Percentiles rank a stretch among this genome's conserved stretches.
Evolutionary conservation across 495 filamentous ascomycete species (phyloP).

Genomic region (Podospora conica): DNA sequence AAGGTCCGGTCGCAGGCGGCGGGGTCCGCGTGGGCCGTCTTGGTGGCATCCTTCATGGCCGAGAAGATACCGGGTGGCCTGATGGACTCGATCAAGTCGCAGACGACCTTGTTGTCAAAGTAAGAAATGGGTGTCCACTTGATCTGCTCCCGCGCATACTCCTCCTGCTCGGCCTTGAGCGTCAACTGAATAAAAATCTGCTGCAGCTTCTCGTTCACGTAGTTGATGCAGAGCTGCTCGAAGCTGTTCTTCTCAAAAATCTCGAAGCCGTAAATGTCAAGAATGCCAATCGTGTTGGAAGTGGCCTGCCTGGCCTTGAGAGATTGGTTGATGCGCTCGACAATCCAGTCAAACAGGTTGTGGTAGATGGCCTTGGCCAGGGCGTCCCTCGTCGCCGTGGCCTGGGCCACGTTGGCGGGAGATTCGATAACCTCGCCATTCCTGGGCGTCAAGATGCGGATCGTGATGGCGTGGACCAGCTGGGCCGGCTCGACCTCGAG

Average conservation of each 20-base stretch:
- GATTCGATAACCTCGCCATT: slow-evolving; percentile 86
- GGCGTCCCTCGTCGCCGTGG: slow-evolving; percentile 88
- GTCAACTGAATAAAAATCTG: slow-evolving; percentile 99
- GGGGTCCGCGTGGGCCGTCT: slow-evolving; percentile 92
- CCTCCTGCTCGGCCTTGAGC: slow-evolving; percentile 93
- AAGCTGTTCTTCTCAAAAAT: slow-evolving; percentile 99
- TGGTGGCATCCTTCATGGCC: slow-evolving; percentile 94
- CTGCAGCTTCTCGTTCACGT: slow-evolving; percentile 99
- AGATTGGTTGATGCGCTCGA: slow-evolving; percentile 84
- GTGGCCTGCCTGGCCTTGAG: slow-evolving; percentile 70
- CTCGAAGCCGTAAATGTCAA: slow-evolving; percentile 99
- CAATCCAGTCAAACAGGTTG: slow-evolving; percentile 99
- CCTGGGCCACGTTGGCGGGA: slow-evolving; percentile 84
- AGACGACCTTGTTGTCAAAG: slow-evolving; percentile 99
- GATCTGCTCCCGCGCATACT: slow-evolving; percentile 94
- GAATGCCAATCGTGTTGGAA: slow-evolving; percentile 86
- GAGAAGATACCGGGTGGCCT: slow-evolving; percentile 92
- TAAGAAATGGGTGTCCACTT: slow-evolving; percentile 99
- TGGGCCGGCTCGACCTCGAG: slow-evolving; percentile 77
- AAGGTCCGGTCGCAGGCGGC: slow-evolving; percentile 93
- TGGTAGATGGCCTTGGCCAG: slow-evolving; percentile 92
- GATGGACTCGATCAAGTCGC: slow-evolving; percentile 91
- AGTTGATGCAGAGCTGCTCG: slow-evolving; percentile 99
- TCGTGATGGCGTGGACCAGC: slow-evolving; percentile 83
- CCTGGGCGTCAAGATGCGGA: slow-evolving; percentile 82